Conservation (phyloP, 1,139 yeast species). For the Blastobotrys apis region DNA sequence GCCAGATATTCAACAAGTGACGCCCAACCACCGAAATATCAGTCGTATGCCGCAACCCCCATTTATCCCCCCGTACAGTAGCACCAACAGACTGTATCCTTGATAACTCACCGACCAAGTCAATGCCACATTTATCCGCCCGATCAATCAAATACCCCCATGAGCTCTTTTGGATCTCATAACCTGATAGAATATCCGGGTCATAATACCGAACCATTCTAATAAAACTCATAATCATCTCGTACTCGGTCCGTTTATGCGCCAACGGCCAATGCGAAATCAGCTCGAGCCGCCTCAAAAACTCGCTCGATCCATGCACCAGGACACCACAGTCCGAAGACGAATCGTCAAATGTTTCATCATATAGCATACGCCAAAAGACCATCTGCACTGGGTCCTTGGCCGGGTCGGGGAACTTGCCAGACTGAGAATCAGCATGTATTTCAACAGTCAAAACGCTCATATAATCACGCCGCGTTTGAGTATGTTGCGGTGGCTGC, state of each 20-base stretch:
- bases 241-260: slow-evolving; percentile 44
- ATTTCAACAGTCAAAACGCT: slow-evolving; percentile 61
- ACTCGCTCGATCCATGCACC: slow-evolving; percentile 18
- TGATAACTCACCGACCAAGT: slow-evolving; percentile 50
- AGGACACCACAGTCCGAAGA: slow-evolving; percentile 23
- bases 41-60: slow-evolving; percentile 83
- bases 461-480: slow-evolving; percentile 29
- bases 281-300: slow-evolving; percentile 17
- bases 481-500: background rate
- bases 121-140: slow-evolving; percentile 46
- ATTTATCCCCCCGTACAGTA: slow-evolving; percentile 46
- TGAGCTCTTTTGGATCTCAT: slow-evolving; percentile 70
- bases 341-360: slow-evolving; percentile 16
- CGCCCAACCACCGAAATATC: slow-evolving; percentile 68
- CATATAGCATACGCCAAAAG: slow-evolving; percentile 49
- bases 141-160: slow-evolving; percentile 90
- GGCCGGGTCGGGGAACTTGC: slow-evolving; percentile 60
- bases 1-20: slow-evolving; percentile 81
- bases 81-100: slow-evolving; percentile 21
- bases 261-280: slow-evolving; percentile 28
- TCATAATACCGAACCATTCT: slow-evolving; percentile 60
- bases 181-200: slow-evolving; percentile 87
- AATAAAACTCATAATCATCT: slow-evolving; percentile 52
- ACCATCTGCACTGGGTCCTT: slow-evolving; percentile 55
- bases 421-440: slow-evolving; percentile 52